phyloP scores from a whole-genome alignment of 2,329 filamentous ascomycete species.

The Alternaria sp. region DNA sequence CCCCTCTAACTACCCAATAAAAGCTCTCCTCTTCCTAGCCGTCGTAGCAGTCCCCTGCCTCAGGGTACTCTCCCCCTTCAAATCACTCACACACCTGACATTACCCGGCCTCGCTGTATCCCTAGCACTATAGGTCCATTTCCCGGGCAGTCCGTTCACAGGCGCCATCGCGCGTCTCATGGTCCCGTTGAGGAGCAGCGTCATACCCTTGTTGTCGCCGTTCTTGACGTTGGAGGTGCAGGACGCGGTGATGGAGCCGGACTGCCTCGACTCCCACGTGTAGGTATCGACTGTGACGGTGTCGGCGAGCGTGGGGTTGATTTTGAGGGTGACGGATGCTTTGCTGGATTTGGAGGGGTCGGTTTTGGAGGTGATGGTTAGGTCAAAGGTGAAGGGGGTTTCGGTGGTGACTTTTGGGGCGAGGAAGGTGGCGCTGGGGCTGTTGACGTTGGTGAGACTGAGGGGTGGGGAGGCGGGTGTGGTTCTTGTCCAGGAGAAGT shows the following conservation, averaged over 20 bases:
- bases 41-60: conserved; percentile 33
- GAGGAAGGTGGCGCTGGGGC: conserved; percentile 34
- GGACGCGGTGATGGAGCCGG: conserved; percentile 44
- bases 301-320: conserved; percentile 37
- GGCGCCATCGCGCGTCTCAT: conserved; percentile 35
- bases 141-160: conserved; percentile 32
- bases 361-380: conserved; percentile 41
- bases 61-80: conserved; percentile 35
- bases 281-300: conserved; percentile 46
- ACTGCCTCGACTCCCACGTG: conserved; percentile 42
- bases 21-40: conserved; percentile 26
- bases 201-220: conserved; percentile 42
- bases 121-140: conserved; percentile 39
- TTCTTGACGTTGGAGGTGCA: conserved; percentile 50
- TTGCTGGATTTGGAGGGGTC: conserved; percentile 34
- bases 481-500: conserved; percentile 46
- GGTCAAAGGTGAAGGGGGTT: conserved; percentile 40
- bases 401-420: conserved; percentile 34
- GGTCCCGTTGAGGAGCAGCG: conserved; percentile 39
- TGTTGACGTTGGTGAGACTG: conserved; percentile 33
- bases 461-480: conserved; percentile 29
- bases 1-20: background rate
- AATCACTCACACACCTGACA: conserved; percentile 38
- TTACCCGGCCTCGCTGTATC: conserved; percentile 42
- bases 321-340: conserved; percentile 41